These are phyloP conservation scores for Xerocomus spinulosus DNA, from an alignment of 768 basidiomycete genomes.

Conservation along the genomic window DNA sequence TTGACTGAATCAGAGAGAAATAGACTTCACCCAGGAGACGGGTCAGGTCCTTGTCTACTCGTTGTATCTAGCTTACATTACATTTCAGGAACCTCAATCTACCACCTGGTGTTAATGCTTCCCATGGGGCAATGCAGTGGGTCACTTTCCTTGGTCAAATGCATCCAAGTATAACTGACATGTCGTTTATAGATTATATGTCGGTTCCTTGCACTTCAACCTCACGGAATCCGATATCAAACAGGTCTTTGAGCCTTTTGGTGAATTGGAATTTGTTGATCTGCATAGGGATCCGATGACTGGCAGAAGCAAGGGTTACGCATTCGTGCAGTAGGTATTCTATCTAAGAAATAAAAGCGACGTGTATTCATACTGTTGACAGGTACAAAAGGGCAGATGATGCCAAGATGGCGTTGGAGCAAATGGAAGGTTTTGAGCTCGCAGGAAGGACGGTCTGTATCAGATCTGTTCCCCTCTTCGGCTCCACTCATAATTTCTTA, in stretches of 20 bases:
- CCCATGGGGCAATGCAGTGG: slow-evolving; percentile 81
- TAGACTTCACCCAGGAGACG: slow-evolving; percentile 81
- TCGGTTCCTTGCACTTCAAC: slow-evolving; percentile 95
- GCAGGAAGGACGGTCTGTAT: slow-evolving; percentile 81
- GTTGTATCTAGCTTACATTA: slow-evolving; percentile 8
- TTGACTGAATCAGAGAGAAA: slow-evolving; percentile 96
- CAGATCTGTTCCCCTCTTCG: slow-evolving; percentile 4
- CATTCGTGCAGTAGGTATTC: slow-evolving; percentile 83
- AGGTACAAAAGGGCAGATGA: slow-evolving; percentile 91
- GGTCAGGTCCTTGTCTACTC: slow-evolving; percentile 43
- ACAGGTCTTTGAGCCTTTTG: slow-evolving; percentile 99
- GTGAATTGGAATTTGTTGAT: slow-evolving; percentile 97
- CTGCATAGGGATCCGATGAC: slow-evolving; percentile 93
- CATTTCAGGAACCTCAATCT: slow-evolving; percentile 65
- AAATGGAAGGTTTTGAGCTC: slow-evolving; percentile 98
- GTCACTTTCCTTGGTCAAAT: slow-evolving; percentile 32
- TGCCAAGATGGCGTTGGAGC: slow-evolving; percentile 93
- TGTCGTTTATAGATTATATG: slow-evolving; percentile 67
- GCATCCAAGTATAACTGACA: slow-evolving; percentile 12
- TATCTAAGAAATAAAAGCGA: background rate
- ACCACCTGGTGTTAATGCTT: slow-evolving; percentile 78
- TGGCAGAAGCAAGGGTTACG: slow-evolving; percentile 95
- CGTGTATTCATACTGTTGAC: slow-evolving; percentile 3
- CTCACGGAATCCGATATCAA: slow-evolving; percentile 95
- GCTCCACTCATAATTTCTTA: slow-evolving; percentile 28